A percentile compares a stretch with the other conserved stretches of the same genome.
Evolutionary conservation across 768 basidiomycete species (phyloP).

Genomic region (Podaxis carcinomalis): DNA sequence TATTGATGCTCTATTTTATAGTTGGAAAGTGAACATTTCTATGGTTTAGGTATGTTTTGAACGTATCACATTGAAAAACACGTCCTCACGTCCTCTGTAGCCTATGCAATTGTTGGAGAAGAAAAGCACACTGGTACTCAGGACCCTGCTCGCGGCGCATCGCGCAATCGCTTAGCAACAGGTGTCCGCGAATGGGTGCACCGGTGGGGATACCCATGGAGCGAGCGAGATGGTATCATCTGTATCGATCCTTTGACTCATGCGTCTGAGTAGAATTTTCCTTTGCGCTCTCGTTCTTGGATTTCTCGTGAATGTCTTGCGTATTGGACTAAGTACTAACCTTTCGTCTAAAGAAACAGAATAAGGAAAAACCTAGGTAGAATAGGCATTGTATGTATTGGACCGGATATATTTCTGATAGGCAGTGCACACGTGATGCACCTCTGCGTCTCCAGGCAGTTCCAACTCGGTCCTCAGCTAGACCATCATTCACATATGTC

Average conservation of each 20-base stretch:
- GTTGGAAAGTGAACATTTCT: slow-evolving; percentile 86
- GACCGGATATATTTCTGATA: background rate
- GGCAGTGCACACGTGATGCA: slow-evolving; percentile 7
- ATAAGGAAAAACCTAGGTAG: slow-evolving; percentile 1
- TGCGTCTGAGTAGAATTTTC: slow-evolving; percentile 33
- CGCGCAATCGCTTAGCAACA: slow-evolving; percentile 76
- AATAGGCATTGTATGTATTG: background rate
- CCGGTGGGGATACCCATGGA: slow-evolving; percentile 96
- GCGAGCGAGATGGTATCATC: slow-evolving; percentile 84
- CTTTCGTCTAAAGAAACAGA: slow-evolving; percentile 2
- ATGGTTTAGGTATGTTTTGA: slow-evolving; percentile 65
- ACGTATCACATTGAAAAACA: slow-evolving; percentile 7
- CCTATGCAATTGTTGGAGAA: slow-evolving; percentile 90
- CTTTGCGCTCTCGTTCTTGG: background rate
- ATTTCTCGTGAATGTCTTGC: background rate
- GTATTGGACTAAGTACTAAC: slow-evolving; percentile 3
- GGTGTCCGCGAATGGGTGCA: slow-evolving; percentile 90
- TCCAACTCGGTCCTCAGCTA: background rate
- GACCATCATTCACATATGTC: background rate
- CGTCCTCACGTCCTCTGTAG: slow-evolving; percentile 31
- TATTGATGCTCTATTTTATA: slow-evolving; percentile 22
- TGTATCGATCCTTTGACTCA: slow-evolving; percentile 87
- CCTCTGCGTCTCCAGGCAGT: slow-evolving; percentile 1
- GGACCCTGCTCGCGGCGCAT: slow-evolving; percentile 75
- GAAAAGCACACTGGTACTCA: slow-evolving; percentile 96